Evolutionary conservation across 2,329 filamentous ascomycete species (phyloP), one percentile per base, ranked within the genome.

Genomic region (Boeremia exigua): DNA sequence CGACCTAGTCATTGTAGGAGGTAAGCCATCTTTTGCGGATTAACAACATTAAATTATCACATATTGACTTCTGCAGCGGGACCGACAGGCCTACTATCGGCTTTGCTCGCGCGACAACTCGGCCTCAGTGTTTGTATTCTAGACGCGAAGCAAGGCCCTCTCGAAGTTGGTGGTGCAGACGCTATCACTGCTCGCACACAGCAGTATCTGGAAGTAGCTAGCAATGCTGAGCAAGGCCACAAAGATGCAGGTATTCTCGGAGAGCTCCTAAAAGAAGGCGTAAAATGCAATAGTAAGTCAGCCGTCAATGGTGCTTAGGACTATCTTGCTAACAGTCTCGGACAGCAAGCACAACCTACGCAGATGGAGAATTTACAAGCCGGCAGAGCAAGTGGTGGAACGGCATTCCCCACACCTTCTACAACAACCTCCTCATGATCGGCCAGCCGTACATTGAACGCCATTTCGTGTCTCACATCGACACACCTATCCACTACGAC

Each of bases 351-450:
- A 81, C 80, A 4, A 82, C 78, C 0, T 82, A 80, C 48, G 74
- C 74, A 3, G 68, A 79, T 8, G 80, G 80, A 0, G 68, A 75
- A n/a, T 81, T 81, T 67, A 79, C 76, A 42, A 80, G 79, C 25
- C 75, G 78, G 1, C 80, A 81, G 48, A 81, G 75, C 58, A 67
- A 77, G 15, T 82, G 80, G 80, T 81, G 80, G 80, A 76, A 77
- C 9, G 68, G 75, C 12, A 74, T 82, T 4, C 71, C 80, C 42
- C 74, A 81, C 59, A 75, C 75, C 4, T 65, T 77, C 19, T 79
- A 80, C 62, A 80, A 77, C 58, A 81, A 81, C 58, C 81, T 82
- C 19, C 71, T 82, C 39, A 82, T 82, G 80, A 77, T 82, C 46
- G 80, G 80, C 5, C 80, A 82, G 57, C 77, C 80, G 0, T 76